These are phyloP conservation scores for Rhamnella rubrinervis DNA, from an alignment of 331 rosid genomes.

Conservation along the genomic window DNA sequence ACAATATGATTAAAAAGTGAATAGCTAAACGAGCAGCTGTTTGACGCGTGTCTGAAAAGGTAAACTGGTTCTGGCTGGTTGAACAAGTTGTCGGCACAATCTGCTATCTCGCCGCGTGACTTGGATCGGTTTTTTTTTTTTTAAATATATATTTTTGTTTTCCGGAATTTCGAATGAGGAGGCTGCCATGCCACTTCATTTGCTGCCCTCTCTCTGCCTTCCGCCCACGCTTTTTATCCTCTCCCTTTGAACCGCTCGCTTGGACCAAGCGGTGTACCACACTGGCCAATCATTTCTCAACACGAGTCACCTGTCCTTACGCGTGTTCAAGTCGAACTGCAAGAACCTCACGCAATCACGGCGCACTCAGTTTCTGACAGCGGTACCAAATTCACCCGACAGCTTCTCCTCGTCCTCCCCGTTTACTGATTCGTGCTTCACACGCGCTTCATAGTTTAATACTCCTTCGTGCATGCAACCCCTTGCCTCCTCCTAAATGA, in stretches of 20 bases:
- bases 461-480: not conserved
- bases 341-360: constrained; percentile 13
- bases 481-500: not conserved
- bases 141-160: not conserved
- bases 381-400: constrained; percentile 19
- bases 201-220: not conserved
- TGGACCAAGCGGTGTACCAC: not conserved
- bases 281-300: not conserved
- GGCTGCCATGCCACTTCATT: constrained; percentile 14
- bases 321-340: constrained; percentile 9
- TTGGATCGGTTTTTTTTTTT: not conserved
- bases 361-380: constrained; percentile 10
- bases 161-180: not conserved
- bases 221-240: constrained; percentile 5
- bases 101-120: constrained; percentile 28
- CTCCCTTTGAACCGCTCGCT: constrained; percentile 29
- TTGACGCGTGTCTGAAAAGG: not conserved
- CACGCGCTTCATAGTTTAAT: constrained; percentile 3
- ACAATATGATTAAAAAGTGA: too few species aligned
- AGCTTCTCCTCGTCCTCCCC: not conserved
- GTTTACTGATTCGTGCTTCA: not conserved
- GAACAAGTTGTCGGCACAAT: constrained; percentile 30
- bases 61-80: constrained; percentile 2
- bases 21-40: not conserved
- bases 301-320: constrained; percentile 10